Conservation (phyloP, 2,329 filamentous ascomycete species). For the Talaromyces sp. region DNA sequence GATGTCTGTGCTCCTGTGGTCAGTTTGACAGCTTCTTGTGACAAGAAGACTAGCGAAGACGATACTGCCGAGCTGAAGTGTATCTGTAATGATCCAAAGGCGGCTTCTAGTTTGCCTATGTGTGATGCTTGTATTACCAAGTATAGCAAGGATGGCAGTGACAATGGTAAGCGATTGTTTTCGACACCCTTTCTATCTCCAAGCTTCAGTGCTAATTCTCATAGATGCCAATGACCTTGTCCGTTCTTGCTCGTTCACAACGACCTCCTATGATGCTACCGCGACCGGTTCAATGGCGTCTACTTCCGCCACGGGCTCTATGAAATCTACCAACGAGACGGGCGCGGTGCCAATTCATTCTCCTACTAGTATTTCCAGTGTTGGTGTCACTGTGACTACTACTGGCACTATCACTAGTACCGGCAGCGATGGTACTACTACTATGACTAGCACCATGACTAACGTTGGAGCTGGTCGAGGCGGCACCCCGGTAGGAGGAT, state of each 20-base stretch:
- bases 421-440: too few relatives aligned
- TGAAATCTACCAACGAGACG: too few relatives aligned
- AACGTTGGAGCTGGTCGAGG: too few relatives aligned
- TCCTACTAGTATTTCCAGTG: too few relatives aligned
- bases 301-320: not conserved
- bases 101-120: conserved; percentile 4
- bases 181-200: not conserved
- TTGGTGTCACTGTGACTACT: too few relatives aligned
- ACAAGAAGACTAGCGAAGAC: conserved; percentile 7
- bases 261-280: not conserved
- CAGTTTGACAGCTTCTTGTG: conserved; percentile 9
- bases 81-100: conserved; percentile 7
- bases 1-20: conserved; percentile 12
- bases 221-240: conserved; percentile 16
- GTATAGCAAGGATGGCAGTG: conserved; percentile 11
- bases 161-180: conserved; percentile 7
- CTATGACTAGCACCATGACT: too few relatives aligned
- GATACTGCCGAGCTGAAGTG: conserved; percentile 9
- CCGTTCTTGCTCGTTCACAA: conserved; percentile 11
- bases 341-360: too few relatives aligned
- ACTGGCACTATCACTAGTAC: too few relatives aligned
- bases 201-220: not conserved
- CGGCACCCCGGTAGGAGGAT: too few relatives aligned
- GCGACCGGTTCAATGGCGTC: not conserved
- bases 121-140: conserved; percentile 15